Evolutionary conservation across 2,329 filamentous ascomycete genomes (phyloP), one percentile per base, ranked within the genome.

Genomic region (Aschersonia sp.): DNA sequence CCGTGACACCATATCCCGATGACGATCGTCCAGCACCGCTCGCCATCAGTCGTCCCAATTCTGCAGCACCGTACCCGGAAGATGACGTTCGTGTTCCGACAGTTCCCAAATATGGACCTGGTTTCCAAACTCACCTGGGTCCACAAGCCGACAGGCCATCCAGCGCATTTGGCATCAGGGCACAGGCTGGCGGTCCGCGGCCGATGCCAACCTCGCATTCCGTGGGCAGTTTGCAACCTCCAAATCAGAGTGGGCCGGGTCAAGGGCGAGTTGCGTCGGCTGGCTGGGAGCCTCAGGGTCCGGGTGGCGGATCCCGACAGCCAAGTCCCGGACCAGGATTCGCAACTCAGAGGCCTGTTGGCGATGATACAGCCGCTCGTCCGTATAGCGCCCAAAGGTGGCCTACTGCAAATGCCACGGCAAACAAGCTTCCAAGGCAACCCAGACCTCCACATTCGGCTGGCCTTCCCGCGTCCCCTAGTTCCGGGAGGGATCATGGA

Each of bases 1-100:
- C 80, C 8, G 70, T 74, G 29, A 79, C 79, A 1, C 84, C 84
- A 1, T 88, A 88, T 55, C 84, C 84, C 0, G 72, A 81, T 45
- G 82, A 85, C 53, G 80, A 84, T 53, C 68, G 70, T 47, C 74
- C 78, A 22, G 68, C 73, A 44, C 71, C 69, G n/a, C 59, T 71
- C 43, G 67, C 61, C 48, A 50, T 69, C 14, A 59, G 55, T 45
- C 65, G 73, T 37, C 64, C 73, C 4, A 67, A 66, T 48, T 73
- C 73, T 4, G 60, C 64, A 4, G 69, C 69, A 0, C 73, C 74
- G 0, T 77, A 77, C 50, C 74, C 73, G 4, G 73, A 76, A 42
- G 72, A 76, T 47, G 74, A 76, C 46, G 56, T 66, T 46, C 57
- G 53, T 31, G 53, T 52, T 45, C 47, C 58, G 51, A 47, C 61